Conservation (phyloP, 805 yeast species). For the Candida ortonii region DNA sequence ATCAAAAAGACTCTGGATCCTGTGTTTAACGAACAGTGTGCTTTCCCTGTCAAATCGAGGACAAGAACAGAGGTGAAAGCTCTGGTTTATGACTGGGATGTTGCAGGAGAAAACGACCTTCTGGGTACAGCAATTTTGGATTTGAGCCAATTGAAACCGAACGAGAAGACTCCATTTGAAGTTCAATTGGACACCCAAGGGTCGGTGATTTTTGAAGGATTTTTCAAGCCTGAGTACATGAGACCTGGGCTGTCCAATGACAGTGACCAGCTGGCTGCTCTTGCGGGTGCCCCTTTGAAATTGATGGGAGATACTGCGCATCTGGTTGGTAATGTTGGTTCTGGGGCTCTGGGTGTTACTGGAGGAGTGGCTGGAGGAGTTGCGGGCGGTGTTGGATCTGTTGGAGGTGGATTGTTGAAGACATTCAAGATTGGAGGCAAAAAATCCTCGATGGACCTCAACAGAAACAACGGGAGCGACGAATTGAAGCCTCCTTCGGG, state of each 20-base stretch:
- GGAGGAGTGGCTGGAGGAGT: conserved; percentile 42
- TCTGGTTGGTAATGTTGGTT: conserved; percentile 43
- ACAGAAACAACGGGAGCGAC: conserved; percentile 10
- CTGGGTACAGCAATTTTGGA: conserved; percentile 55
- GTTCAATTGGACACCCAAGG: conserved; percentile 66
- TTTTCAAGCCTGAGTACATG: conserved; percentile 62
- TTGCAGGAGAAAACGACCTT: conserved; percentile 64
- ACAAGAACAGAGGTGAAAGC: conserved; percentile 47
- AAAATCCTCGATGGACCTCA: conserved; percentile 19
- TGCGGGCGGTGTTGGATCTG: conserved; percentile 39
- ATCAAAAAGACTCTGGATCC: conserved; percentile 70
- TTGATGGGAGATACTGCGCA: conserved; percentile 38
- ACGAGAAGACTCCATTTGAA: conserved; percentile 39
- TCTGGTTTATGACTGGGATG: conserved; percentile 73
- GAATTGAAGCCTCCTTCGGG: conserved; percentile 19
- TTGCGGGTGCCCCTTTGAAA: conserved; percentile 32
- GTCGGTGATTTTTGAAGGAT: conserved; percentile 47
- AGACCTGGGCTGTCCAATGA: conserved; percentile 56
- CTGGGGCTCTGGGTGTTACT: conserved; percentile 42
- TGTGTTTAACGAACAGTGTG: conserved; percentile 67
- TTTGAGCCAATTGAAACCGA: conserved; percentile 46
- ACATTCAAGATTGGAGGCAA: conserved; percentile 19
- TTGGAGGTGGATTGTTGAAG: conserved; percentile 33
- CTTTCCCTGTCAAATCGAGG: conserved; percentile 62
- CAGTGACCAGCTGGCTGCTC: conserved; percentile 41